Evolutionary conservation across 2,329 filamentous ascomycete species (phyloP).

Genomic region (Byssothecium circinans): DNA sequence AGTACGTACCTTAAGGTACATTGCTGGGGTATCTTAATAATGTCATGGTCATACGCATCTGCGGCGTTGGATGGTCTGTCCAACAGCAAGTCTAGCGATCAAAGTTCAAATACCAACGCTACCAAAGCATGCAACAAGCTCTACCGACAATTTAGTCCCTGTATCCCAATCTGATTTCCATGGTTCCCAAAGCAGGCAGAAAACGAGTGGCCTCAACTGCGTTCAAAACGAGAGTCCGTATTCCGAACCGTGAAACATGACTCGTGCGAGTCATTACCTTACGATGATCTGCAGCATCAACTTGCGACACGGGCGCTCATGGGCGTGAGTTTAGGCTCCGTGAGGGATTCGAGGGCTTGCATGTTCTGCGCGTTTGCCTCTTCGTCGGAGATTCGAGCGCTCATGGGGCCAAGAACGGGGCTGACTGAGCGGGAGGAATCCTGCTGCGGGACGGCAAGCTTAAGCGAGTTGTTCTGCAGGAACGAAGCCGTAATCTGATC

Average conservation of each 20-base stretch:
- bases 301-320: conserved; percentile 37
- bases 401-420: conserved; percentile 40
- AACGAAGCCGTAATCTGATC: conserved; percentile 11
- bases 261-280: not conserved
- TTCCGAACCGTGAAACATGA: not conserved
- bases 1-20: too few relatives aligned
- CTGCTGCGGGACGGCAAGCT: conserved; percentile 32
- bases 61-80: not conserved
- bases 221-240: not conserved
- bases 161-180: not conserved
- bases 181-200: not conserved
- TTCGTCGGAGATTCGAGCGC: conserved; percentile 32
- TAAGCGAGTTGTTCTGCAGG: conserved; percentile 23
- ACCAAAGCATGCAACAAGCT: conserved; percentile 2
- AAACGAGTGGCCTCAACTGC: not conserved
- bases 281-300: conserved; percentile 1
- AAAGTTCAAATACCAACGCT: not conserved
- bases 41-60: not conserved
- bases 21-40: conserved; percentile 8
- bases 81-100: not conserved
- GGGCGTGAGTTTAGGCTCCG: conserved; percentile 30
- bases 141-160: conserved; percentile 1
- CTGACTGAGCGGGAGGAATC: conserved; percentile 37
- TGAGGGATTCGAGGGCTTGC: conserved; percentile 23
- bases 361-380: conserved; percentile 21